These are phyloP conservation scores for Endocladia muricata DNA, from an alignment of 31 red algal genomes.

Conservation along the genomic window DNA sequence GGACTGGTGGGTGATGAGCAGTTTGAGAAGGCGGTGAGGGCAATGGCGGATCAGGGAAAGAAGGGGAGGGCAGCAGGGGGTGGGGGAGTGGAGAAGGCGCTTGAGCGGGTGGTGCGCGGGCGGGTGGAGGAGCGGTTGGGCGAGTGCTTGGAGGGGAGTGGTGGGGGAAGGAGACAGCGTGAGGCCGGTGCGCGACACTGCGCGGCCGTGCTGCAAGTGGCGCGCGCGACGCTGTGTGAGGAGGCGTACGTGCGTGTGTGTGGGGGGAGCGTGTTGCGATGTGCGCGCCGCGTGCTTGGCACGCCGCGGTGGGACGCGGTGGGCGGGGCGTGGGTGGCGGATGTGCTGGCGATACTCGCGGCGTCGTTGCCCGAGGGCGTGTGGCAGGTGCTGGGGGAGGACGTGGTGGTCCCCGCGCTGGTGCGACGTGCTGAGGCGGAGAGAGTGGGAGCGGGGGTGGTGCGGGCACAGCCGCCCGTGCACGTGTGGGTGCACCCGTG, in stretches of 20 bases:
- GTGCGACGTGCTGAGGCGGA: constrained; percentile 15
- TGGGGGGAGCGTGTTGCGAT: constrained; percentile 4
- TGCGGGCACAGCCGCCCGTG: not conserved
- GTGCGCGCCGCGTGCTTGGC: constrained; percentile 11
- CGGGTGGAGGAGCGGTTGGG: not conserved
- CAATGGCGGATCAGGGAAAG: not conserved
- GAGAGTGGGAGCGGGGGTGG: not conserved
- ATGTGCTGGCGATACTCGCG: constrained; percentile 20
- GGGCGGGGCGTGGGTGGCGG: constrained; percentile 31
- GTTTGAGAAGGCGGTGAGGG: not conserved
- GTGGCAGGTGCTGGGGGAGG: constrained; percentile 35
- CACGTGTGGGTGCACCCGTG: constrained; percentile 66
- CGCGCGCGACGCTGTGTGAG: not conserved
- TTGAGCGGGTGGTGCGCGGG: not conserved
- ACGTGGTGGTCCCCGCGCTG: constrained; percentile 22
- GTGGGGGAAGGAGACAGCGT: constrained; percentile 7
- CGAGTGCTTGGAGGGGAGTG: not conserved
- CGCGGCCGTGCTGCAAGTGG: constrained; percentile 2
- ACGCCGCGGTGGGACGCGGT: constrained; percentile 34
- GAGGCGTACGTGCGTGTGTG: constrained; percentile 35
- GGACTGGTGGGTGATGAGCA: no score
- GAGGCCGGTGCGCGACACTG: not conserved
- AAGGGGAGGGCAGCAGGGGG: not conserved
- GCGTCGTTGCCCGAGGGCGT: constrained; percentile 6
- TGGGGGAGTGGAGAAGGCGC: not conserved